phyloP scores from a whole-genome alignment of 2,329 filamentous ascomycete genomes.

The Ophiostoma himal-ulmi region DNA sequence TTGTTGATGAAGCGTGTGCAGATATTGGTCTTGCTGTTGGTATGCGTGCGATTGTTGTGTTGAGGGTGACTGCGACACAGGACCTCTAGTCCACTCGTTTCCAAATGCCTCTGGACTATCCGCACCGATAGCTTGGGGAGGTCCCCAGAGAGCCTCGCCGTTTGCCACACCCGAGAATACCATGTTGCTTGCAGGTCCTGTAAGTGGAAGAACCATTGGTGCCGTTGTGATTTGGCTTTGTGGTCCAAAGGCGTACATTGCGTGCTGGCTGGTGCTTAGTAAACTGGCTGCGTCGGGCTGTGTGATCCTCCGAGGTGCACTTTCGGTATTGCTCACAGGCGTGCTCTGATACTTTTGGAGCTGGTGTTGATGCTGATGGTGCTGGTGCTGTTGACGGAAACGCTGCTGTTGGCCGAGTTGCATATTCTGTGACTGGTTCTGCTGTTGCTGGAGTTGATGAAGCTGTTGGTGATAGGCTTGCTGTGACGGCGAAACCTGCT shows the following conservation, averaged over 20 bases:
- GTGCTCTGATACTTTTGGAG: background rate
- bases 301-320: conserved; percentile 13
- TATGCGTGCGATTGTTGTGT: conserved; percentile 12
- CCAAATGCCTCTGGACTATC: conserved; percentile 37
- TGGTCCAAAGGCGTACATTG: background rate
- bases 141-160: conserved; percentile 43
- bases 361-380: conserved; percentile 4
- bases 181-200: conserved; percentile 28
- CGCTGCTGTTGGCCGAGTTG: background rate
- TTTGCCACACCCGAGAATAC: conserved; percentile 45
- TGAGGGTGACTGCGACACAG: background rate
- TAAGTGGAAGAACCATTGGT: background rate
- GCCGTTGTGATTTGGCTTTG: background rate
- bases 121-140: conserved; percentile 29
- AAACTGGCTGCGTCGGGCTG: background rate
- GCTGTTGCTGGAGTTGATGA: conserved; percentile 13
- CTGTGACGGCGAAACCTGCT: background rate
- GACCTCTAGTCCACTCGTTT: background rate
- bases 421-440: conserved; percentile 11
- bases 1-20: background rate
- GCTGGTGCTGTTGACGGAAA: background rate
- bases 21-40: conserved; percentile 1
- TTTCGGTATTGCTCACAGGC: conserved; percentile 7
- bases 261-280: conserved; percentile 15
- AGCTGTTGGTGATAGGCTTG: background rate